Percentiles rank a stretch among this genome's conserved stretches.
Evolutionary conservation across 352 stramenopile genomes (phyloP).

Genomic region (Globisporangium uncinulatum): DNA sequence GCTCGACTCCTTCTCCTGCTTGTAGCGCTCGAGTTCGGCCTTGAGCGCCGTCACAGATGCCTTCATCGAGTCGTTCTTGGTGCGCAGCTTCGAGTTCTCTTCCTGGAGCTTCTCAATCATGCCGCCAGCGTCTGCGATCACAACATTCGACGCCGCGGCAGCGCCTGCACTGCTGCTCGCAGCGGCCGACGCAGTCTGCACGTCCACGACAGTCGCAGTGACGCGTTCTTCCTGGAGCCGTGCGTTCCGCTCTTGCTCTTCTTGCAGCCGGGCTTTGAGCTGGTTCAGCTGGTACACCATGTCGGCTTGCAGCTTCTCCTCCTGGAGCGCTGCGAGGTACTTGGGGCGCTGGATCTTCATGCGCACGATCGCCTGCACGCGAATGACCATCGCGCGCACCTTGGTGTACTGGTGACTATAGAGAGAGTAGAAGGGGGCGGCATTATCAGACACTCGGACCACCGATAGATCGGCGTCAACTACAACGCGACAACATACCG

Average conservation of each 20-base stretch:
- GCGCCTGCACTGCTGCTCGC: conserved; percentile 4
- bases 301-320: conserved; percentile 80
- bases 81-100: conserved; percentile 70
- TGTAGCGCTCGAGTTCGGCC: conserved; percentile 65
- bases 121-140: conserved; percentile 73
- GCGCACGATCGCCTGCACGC: conserved; percentile 68
- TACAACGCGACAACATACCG: conserved; percentile 17
- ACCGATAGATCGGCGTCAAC: background rate
- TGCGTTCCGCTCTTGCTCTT: conserved; percentile 76
- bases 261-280: conserved; percentile 69
- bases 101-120: conserved; percentile 83
- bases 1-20: conserved; percentile 75
- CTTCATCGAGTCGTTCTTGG: conserved; percentile 79
- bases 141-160: conserved; percentile 44
- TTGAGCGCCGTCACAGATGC: conserved; percentile 50
- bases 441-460: background rate
- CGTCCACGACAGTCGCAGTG: conserved; percentile 29
- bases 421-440: background rate
- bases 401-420: conserved; percentile 45
- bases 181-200: background rate
- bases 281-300: conserved; percentile 83
- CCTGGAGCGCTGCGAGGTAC: conserved; percentile 63
- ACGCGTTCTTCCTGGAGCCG: conserved; percentile 51
- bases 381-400: conserved; percentile 65
- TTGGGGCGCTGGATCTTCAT: conserved; percentile 82